Base-by-base conservation (phyloP, 78 protist species). In the Speleostelium caveatum region DNA sequence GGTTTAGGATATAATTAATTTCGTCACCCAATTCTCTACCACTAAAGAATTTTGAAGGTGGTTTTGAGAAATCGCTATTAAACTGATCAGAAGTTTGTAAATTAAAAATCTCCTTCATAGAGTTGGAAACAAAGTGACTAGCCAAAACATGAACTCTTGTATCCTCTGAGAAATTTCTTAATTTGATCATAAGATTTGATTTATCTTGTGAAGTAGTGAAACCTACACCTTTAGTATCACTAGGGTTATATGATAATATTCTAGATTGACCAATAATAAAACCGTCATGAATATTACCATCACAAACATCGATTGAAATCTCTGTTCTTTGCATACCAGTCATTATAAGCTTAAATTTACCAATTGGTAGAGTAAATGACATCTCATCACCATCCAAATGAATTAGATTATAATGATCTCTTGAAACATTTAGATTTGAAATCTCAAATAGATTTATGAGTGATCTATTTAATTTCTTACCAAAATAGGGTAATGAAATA, bases 1-100 rank as follows among this genome's bases (percentile, higher is more conserved):
- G 36, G 62, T 86, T 76, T 33, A 86, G 53, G 41, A 86, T 73
- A 36, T 86, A 86, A 12, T 62, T 73, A 21, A 68, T 71, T 19
- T 86, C 93, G 35, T 86, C 93, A 61, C 93, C 93, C 0, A 86
- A 38, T 17, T 51, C 49, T 36, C 93, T 55, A n/a, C 93, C 93
- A 42, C 69, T 68, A n/a, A 86, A 60, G 26, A 61, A 86, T 14
- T 33, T 2, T 35, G 87, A 60, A 22, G 68, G 38, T 3, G 35
- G 28, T 38, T 75, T 86, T 2, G 59, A 14, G 24, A 36, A 86
- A 8, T 61, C 73, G 6, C 17, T 21, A 33, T 72, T 32, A 12
- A 36, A 10, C 3, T 16, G 19, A 0, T 21, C 8, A 7, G 42
- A 21, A 32, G 3, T 53, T 17, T 8, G 8, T 21, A 72, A 51